Base-by-base conservation (phyloP, 306 rosid species). In the Cicer cuneatum region DNA sequence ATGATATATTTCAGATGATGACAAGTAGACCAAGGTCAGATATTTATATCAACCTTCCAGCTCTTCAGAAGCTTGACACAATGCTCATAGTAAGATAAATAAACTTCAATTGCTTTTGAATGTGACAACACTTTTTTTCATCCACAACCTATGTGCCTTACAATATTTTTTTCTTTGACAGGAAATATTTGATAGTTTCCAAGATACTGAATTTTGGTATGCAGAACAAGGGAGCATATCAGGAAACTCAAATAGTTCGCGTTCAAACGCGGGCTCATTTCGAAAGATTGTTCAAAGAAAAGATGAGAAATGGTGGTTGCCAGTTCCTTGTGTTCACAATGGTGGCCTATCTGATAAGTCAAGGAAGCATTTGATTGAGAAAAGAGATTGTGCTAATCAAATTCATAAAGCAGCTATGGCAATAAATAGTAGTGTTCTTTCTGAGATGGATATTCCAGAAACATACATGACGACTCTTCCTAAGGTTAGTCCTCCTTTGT, bases 251-350 rank as follows among this genome's bases (percentile, higher is more conserved):
- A 78, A 76, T 48, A 80, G 70, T 37, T 79, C 89, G 6, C 84
- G 18, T 40, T 45, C 70, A 1, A 59, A 79, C 10, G 83, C 82
- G 13, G 93, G 97, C 73, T 95, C 99, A 3, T 95, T 95, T 71
- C 84, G 99, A 7, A 88, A 71, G 83, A 65, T 92, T 74, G 80
- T 52, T 83, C 87, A 80, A 76, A 80, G 95, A 73, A 90, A 89
- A 76, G 99, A 95, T 66, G 99, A 92, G 77, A 95, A 95, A 73
- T 95, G 99, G 99, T 95, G 99, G 99, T 67, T 92, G 72, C 99
- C 99, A 8, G 84, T 90, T 62, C 99, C 99, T 37, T 95, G 98
- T 81, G 89, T 92, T 53, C 82, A 78, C 77, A 49, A 88, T 0
- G 83, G 81, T 12, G 99, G 99, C 66, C 87, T 95, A 60, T 85